phyloP scores from a whole-genome alignment of 2,329 filamentous ascomycete genomes.

The Cordyceps farinosa region DNA sequence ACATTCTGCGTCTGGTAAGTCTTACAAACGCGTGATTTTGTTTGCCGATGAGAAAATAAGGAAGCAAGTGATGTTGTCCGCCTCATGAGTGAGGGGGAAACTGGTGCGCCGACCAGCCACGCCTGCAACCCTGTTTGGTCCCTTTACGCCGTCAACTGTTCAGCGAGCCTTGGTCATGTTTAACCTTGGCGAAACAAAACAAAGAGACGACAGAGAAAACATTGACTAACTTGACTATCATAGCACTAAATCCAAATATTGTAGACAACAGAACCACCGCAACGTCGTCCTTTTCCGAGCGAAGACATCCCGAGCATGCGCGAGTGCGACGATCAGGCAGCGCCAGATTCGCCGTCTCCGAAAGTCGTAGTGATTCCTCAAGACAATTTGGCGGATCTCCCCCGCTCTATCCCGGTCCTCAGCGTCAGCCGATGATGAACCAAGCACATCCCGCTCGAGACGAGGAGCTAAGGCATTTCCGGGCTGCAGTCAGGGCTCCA shows the following conservation, averaged over 20 bases:
- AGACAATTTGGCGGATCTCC: neutral
- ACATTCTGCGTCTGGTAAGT: neutral
- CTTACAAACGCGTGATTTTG: no score
- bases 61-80: no score
- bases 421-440: constrained; percentile 19
- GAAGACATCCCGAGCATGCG: constrained; percentile 26
- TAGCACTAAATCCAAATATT: neutral
- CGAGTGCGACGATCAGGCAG: constrained; percentile 28
- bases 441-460: neutral
- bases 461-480: no score
- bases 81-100: no score
- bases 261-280: neutral
- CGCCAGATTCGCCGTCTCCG: constrained; percentile 25
- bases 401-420: neutral
- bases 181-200: no score
- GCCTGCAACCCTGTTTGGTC: no score
- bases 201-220: no score
- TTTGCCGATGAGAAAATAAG: no score
- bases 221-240: neutral
- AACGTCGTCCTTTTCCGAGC: constrained; percentile 23
- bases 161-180: no score
- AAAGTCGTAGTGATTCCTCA: constrained; percentile 20
- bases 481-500: no score
- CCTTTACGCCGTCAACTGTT: no score
- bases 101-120: no score